Percentiles rank a stretch among this genome's conserved stretches.
Evolutionary conservation across 1,139 yeast species (phyloP).

Genomic region (Debaryomyces udenii): DNA sequence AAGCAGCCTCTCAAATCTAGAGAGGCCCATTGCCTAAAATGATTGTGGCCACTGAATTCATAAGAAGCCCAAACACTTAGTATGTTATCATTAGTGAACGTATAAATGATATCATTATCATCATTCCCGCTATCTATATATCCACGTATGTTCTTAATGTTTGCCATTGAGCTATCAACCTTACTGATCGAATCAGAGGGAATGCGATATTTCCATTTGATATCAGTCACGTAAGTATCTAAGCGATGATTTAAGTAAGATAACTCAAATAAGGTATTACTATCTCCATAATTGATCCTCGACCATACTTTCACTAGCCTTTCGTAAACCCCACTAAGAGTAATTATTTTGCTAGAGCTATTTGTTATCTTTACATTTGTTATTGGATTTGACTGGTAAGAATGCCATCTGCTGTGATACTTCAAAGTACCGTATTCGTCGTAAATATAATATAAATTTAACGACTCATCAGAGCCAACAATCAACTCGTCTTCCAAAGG

Average conservation of each 20-base stretch:
- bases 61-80: slow-evolving; percentile 76
- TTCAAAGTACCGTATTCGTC: slow-evolving; percentile 47
- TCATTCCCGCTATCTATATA: slow-evolving; percentile 33
- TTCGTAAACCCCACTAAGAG: slow-evolving; percentile 62
- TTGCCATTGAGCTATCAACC: slow-evolving; percentile 39
- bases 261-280: slow-evolving; percentile 70
- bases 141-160: slow-evolving; percentile 42
- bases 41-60: slow-evolving; percentile 60
- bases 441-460: slow-evolving; percentile 57
- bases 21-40: slow-evolving; percentile 62
- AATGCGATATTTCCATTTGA: slow-evolving; percentile 52
- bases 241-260: slow-evolving; percentile 66
- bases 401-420: slow-evolving; percentile 53
- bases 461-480: slow-evolving; percentile 54
- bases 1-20: slow-evolving; percentile 43
- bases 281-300: slow-evolving; percentile 68
- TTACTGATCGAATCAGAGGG: slow-evolving; percentile 13
- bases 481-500: slow-evolving; percentile 56
- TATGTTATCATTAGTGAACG: slow-evolving; percentile 56
- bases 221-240: slow-evolving; percentile 49
- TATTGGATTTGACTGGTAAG: slow-evolving; percentile 59
- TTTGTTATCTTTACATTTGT: slow-evolving; percentile 58
- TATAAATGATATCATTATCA: slow-evolving; percentile 55
- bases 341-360: slow-evolving; percentile 66
- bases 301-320: slow-evolving; percentile 77